phyloP scores from a whole-genome alignment of 2,329 filamentous ascomycete genomes.

The Sordariomycetes sp. region DNA sequence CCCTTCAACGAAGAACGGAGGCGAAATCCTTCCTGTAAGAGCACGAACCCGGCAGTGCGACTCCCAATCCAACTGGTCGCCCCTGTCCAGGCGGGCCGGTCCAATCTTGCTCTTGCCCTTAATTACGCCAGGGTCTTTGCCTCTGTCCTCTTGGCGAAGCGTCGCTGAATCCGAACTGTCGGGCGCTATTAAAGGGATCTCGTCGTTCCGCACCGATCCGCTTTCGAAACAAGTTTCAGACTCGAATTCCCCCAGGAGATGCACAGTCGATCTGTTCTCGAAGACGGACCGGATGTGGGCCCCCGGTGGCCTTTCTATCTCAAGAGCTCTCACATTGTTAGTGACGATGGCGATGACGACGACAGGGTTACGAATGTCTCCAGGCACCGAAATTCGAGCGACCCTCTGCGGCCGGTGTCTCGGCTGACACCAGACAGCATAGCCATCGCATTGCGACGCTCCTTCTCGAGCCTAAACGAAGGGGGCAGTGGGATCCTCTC shows the following conservation, averaged over 20 bases:
- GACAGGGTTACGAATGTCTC: neutral
- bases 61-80: neutral
- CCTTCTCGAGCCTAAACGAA: neutral
- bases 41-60: neutral
- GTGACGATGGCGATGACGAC: neutral
- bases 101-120: neutral
- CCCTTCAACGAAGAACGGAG: neutral
- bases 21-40: neutral
- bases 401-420: neutral
- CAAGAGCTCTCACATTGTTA: neutral
- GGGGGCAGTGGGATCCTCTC: neutral
- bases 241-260: neutral
- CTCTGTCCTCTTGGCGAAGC: too few species aligned
- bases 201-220: neutral
- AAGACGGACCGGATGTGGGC: neutral
- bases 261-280: slow-evolving; percentile 2
- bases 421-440: neutral
- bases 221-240: slow-evolving; percentile 5
- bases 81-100: neutral
- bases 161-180: too few species aligned
- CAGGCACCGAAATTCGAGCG: neutral
- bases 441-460: neutral
- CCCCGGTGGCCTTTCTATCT: neutral
- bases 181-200: neutral
- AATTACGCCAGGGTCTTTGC: neutral